Evolutionary conservation across 441 rosid species (phyloP), one percentile per base, ranked within the genome.

Genomic region (Croton laevigatus): DNA sequence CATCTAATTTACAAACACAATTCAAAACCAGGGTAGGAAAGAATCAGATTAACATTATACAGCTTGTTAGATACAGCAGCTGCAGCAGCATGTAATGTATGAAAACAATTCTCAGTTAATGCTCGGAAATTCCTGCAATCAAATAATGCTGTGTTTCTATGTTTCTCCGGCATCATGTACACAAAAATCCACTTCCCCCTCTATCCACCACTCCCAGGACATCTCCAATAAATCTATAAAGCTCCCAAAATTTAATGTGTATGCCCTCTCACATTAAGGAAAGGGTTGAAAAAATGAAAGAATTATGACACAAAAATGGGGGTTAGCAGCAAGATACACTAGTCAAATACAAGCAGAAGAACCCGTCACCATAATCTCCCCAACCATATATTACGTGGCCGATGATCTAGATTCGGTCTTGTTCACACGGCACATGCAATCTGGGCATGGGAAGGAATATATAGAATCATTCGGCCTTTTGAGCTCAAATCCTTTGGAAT

Each of bases 371-470:
- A 52, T 54, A 66, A 55, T 57, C 66, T 75, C 61, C 62, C 70
- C 64, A 45, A 71, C 45, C 42, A 32, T 68, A 27, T 27, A 73
- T 89, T 91, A 92, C 1, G 77, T 78, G 57, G 85, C 80, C 52
- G 82, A 77, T 59, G 89, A 81, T 84, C 73, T 90, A 12, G 87
- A 79, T 64, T 81, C 79, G 27, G 96, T 82, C 77, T 82, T 89
- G 89, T 90, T 96, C 69, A 70, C 62, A 23, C 79, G 98, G 78
- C 94, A 89, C 98, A 94, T 91, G 83, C 99, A 96, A 81, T 96
- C 96, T 16, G 98, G 99, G 80, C 99, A 94, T 19, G 99, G 98
- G 75, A 85, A 91, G 46, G 96, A 87, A 75, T 89, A 96, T 53
- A 91, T 80, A 0, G 98, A 96, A 72, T 96, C 98, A 57, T 75